These are phyloP conservation scores for Balansia obtecta DNA, from an alignment of 2,329 filamentous ascomycete genomes.

Conservation along the genomic window DNA sequence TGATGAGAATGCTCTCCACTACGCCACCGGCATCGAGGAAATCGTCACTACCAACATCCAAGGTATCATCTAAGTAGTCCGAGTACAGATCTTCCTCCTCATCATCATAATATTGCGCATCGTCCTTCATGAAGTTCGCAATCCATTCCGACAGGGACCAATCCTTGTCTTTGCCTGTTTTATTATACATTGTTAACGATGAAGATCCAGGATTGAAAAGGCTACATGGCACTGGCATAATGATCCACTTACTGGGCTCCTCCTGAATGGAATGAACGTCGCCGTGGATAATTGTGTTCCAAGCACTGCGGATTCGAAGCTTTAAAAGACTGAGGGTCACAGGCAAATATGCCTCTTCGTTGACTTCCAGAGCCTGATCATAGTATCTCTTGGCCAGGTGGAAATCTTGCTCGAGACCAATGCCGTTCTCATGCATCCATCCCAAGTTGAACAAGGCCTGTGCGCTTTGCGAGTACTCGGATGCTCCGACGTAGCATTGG, in stretches of 20 bases:
- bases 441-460: constrained; percentile 95
- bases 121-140: constrained; percentile 65
- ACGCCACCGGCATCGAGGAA: constrained; percentile 65
- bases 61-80: constrained; percentile 41
- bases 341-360: constrained; percentile 84
- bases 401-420: constrained; percentile 88
- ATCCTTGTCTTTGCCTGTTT: constrained; percentile 52
- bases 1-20: constrained; percentile 73
- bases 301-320: constrained; percentile 72
- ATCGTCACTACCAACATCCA: constrained; percentile 42
- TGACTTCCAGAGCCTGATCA: constrained; percentile 82
- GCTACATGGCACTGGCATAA: neutral
- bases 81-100: constrained; percentile 34
- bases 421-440: constrained; percentile 98
- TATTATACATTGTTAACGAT: constrained; percentile 15
- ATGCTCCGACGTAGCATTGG: constrained; percentile 82
- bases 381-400: constrained; percentile 96
- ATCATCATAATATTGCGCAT: constrained; percentile 53
- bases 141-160: constrained; percentile 82
- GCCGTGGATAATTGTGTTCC: constrained; percentile 90
- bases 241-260: constrained; percentile 57
- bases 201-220: neutral
- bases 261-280: constrained; percentile 84
- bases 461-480: constrained; percentile 81
- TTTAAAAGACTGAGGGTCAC: constrained; percentile 83